Base-by-base conservation (phyloP, 2,329 filamentous ascomycete genomes). In the Juglanconis oblonga region DNA sequence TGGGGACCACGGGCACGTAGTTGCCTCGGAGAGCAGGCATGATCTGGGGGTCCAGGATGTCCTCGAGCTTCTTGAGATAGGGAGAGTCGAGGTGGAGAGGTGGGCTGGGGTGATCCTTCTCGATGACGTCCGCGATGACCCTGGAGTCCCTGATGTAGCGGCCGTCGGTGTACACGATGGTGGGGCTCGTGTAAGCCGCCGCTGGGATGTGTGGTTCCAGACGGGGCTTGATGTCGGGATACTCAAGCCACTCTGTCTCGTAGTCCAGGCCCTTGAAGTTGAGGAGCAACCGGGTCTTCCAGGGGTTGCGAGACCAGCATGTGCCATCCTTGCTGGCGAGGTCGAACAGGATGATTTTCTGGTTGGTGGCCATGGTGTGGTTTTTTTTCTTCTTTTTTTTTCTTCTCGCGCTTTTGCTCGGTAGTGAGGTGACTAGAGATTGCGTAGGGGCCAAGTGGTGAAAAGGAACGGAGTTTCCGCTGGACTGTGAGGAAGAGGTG, bases 211-310 rank as follows among this genome's bases (percentile, higher is more conserved):
- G 78, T 91, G 44, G 44, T 47, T 47, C n/a, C 13, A 47, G 44
- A 10, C 44, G 44, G 1, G 82, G 73, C 58, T 77, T 80, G 62
- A 91, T 77, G 40, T 90, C 82, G 1, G 87, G 87, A 64, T 89
- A 90, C 67, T 90, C 86, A 14, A 77, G 73, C 86, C 87, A 91
- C 78, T 87, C 77, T 0, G 87, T 91, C 68, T 81, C 80, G 74
- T 91, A 91, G 48, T 85, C 79, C 13, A 91, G 70, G 1, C 77
- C 77, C 70, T 91, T 91, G 74, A 81, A 89, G 73, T 90, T 91
- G 50, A 91, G 73, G 3, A 81, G 69, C 58, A 91, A 72, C 1
- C 88, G 86, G 51, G 84, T 85, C 73, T 88, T 90, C 87, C 87
- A 91, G 1, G 87, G 83, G 69, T 91, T 91, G 50, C 83, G 73